Evolutionary conservation across 768 basidiomycete species (phyloP).

Genomic region (Chiua virens): DNA sequence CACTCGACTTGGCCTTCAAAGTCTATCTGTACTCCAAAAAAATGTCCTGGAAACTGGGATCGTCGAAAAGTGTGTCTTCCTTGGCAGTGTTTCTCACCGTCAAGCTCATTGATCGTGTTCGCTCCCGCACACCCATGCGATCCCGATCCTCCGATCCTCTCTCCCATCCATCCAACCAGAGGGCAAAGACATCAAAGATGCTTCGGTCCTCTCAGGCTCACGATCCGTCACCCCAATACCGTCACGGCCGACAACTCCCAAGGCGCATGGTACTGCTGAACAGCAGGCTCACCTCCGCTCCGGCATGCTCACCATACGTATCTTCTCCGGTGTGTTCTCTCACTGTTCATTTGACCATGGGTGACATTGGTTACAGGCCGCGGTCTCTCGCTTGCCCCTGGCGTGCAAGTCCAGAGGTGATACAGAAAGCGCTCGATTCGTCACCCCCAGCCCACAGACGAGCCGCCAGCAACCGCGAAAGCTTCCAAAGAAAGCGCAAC

Average conservation of each 20-base stretch:
- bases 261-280: slow-evolving; percentile 50
- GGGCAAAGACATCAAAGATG: slow-evolving; percentile 69
- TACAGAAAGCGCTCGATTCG: slow-evolving; percentile 76
- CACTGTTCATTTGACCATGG: slow-evolving; percentile 6
- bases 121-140: background rate
- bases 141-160: slow-evolving; percentile 8
- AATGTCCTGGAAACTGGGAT: slow-evolving; percentile 61
- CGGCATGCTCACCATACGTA: slow-evolving; percentile 93
- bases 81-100: too few species aligned
- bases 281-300: slow-evolving; percentile 62
- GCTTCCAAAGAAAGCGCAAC: slow-evolving; percentile 87
- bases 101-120: too few species aligned
- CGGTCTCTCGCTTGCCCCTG: slow-evolving; percentile 77
- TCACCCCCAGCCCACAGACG: slow-evolving; percentile 52
- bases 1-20: too few species aligned
- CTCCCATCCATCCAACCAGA: slow-evolving; percentile 38
- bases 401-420: slow-evolving; percentile 80
- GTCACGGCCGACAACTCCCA: slow-evolving; percentile 79
- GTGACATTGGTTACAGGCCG: slow-evolving; percentile 49
- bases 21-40: slow-evolving; percentile 2
- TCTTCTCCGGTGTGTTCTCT: slow-evolving; percentile 75
- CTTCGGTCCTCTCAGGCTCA: slow-evolving; percentile 70
- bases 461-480: slow-evolving; percentile 79
- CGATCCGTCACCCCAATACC: slow-evolving; percentile 81
- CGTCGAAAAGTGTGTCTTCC: slow-evolving; percentile 34